Conservation (phyloP, 805 yeast species). For the Zygosaccharomyces lentus region DNA sequence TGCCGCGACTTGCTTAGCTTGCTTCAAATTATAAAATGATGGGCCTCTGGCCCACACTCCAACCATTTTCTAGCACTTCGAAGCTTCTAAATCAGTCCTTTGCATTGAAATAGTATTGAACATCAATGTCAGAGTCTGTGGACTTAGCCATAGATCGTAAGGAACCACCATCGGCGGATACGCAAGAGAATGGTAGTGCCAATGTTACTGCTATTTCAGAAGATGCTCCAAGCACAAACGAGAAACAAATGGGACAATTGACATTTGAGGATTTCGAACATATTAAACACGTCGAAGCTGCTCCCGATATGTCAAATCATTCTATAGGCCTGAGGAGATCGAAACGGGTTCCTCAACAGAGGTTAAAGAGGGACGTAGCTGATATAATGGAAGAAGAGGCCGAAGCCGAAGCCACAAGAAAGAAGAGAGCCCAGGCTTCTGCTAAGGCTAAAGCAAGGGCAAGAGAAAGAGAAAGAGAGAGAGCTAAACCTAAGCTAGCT, state of each 20-base stretch:
- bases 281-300: slow-evolving; percentile 20
- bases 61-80: not conserved
- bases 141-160: slow-evolving; percentile 5
- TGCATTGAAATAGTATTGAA: slow-evolving; percentile 1
- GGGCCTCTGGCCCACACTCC: not conserved
- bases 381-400: slow-evolving; percentile 18
- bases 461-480: slow-evolving; percentile 14
- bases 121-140: slow-evolving; percentile 6
- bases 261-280: slow-evolving; percentile 30
- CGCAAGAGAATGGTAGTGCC: slow-evolving; percentile 2
- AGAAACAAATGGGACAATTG: slow-evolving; percentile 23
- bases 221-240: slow-evolving; percentile 3
- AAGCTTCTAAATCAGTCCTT: slow-evolving; percentile 1
- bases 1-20: slow-evolving; percentile 11
- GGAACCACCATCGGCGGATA: slow-evolving; percentile 14
- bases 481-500: slow-evolving; percentile 7
- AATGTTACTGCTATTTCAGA: slow-evolving; percentile 3
- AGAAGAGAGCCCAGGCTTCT: slow-evolving; percentile 10
- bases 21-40: slow-evolving; percentile 13
- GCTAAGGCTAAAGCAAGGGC: slow-evolving; percentile 14
- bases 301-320: slow-evolving; percentile 12
- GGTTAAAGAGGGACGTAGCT: slow-evolving; percentile 16
- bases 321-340: slow-evolving; percentile 24
- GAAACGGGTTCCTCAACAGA: slow-evolving; percentile 23
- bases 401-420: slow-evolving; percentile 11